Base-by-base conservation (phyloP, 306 rosid species). In the Spatholobus suberectus region DNA sequence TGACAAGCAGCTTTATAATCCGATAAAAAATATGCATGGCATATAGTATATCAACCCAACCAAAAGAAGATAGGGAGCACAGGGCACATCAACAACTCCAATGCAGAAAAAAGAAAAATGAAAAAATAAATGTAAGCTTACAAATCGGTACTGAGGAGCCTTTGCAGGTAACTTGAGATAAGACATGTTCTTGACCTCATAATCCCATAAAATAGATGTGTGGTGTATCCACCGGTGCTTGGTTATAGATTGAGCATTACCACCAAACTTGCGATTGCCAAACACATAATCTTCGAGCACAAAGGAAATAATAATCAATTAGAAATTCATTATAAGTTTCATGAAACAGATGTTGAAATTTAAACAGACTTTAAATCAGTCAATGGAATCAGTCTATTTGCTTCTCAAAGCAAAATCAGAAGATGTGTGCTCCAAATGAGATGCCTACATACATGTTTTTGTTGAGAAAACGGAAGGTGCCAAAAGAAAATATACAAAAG, bases 131-230 rank as follows among this genome's bases (percentile, higher is more conserved):
- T n/a, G 70, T 4, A 35, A 34, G 38, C 88, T 86, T 90, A 96
- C 99, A 83, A 78, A 79, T 81, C 97, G 91, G 82, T 96, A 94
- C 15, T 87, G 77, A 12, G 99, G 98, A 77, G 69, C 89, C 84
- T 92, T 90, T 70, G 88, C 89, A 6, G 98, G 98, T 79, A 78
- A 91, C 89, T 85, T 94, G 89, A 93, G 90, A 89, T 96, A 94
- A 68, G 91, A 83, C 99, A 96, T 96, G 87, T 92, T 96, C 86
- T 84, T 83, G 78, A 66, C 87, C 37, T 91, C 96, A 71, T 87
- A 96, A 85, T 96, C 92, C 96, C 96, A 96, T 79, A 94, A 85
- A 83, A 96, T 94, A n/a, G 99, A 94, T 20, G 99, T 94, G 86
- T 96, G 98, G 90, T 96, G 98, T 79, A 96, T 77, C 99, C 98